These are phyloP conservation scores for Neonectria faginata DNA, from an alignment of 2,329 filamentous ascomycete species.

Conservation along the genomic window DNA sequence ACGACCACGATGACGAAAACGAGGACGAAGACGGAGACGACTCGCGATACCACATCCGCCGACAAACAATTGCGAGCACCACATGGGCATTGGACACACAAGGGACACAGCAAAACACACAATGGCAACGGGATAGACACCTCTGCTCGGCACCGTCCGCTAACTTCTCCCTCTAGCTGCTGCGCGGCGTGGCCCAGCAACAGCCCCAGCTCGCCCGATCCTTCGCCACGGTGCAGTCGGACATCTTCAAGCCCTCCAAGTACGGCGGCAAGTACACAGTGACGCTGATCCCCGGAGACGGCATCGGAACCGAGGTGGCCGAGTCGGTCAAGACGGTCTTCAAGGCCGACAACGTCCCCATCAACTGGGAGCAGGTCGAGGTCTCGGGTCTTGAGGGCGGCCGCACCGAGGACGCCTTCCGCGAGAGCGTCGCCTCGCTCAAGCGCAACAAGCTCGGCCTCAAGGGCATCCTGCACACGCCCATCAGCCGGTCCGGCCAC, in stretches of 20 bases:
- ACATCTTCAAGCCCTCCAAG: slow-evolving; percentile 99
- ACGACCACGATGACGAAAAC: slow-evolving; percentile 13
- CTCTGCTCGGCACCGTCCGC: slow-evolving; percentile 23
- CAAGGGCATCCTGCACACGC: slow-evolving; percentile 98
- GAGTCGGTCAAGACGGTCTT: slow-evolving; percentile 99
- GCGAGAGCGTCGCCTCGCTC: slow-evolving; percentile 93
- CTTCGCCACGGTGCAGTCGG: slow-evolving; percentile 87
- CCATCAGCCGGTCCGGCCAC: slow-evolving; percentile 95
- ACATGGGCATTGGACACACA: not conserved
- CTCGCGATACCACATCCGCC: not conserved
- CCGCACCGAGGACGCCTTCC: slow-evolving; percentile 94
- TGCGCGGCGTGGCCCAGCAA: slow-evolving; percentile 63
- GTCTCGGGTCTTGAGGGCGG: slow-evolving; percentile 90
- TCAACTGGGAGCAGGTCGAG: slow-evolving; percentile 99
- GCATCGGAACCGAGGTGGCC: slow-evolving; percentile 97
- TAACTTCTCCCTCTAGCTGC: slow-evolving; percentile 57
- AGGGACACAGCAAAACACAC: not conserved
- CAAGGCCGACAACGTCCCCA: slow-evolving; percentile 98
- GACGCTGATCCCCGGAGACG: slow-evolving; percentile 97
- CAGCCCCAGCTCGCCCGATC: slow-evolving; percentile 63
- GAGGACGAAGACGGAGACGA: not conserved
- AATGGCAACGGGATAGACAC: slow-evolving; percentile 5
- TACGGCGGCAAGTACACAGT: slow-evolving; percentile 99
- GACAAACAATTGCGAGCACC: not conserved
- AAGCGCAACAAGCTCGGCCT: slow-evolving; percentile 99